Base-by-base conservation (phyloP, 495 filamentous ascomycete genomes). In the Tuber microsphaerosporum region DNA sequence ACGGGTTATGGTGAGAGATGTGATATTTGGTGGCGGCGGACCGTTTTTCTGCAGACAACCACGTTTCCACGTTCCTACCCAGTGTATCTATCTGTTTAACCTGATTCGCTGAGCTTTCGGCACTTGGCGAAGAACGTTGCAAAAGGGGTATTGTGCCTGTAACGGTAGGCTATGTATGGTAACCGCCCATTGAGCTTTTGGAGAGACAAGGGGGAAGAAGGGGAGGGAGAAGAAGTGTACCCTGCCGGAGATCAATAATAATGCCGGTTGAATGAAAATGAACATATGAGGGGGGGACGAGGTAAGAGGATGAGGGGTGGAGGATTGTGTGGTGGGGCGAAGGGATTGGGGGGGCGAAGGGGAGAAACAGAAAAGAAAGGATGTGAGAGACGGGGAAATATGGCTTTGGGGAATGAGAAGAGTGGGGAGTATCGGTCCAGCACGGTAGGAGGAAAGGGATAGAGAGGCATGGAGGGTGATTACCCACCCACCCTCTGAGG, bases 231-330 rank as follows among this genome's bases (percentile, higher is more conserved):
- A 31, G 51, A 16, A 61, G 26, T 31, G n/a, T 31, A 56, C 48
- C 22, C 20, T n/a, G 56, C 56, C 5, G 26, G 9, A 31, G 56
- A 16, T 9, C 14, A 61, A 31, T 12, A 61, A 16, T 31, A 31
- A 61, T 61, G n/a, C n/a, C n/a, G 56, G 56, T 26, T 61, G 56
- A 61, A 26, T 61, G 56, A 61, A 61, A 61, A 26, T 61, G 56
- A 61, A 61, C 12, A n/a, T 61, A 2, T 61, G n/a, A 61, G 56
- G 56, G 26, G 26, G 51, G 51, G n/a, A 26, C 14, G 22, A 6
- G 46, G 51, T 12, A 26, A 26, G 22, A 9, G 51, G 5, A 56
- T 56, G 22, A 22, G 51, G 51, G 56, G 56, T 61, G n/a, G 56
- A 61, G 14, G 12, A 31, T 61, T 16, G 56, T 56, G 51, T 8